These are phyloP conservation scores for Cubamyces lactineus DNA, from an alignment of 768 basidiomycete genomes.

Conservation along the genomic window DNA sequence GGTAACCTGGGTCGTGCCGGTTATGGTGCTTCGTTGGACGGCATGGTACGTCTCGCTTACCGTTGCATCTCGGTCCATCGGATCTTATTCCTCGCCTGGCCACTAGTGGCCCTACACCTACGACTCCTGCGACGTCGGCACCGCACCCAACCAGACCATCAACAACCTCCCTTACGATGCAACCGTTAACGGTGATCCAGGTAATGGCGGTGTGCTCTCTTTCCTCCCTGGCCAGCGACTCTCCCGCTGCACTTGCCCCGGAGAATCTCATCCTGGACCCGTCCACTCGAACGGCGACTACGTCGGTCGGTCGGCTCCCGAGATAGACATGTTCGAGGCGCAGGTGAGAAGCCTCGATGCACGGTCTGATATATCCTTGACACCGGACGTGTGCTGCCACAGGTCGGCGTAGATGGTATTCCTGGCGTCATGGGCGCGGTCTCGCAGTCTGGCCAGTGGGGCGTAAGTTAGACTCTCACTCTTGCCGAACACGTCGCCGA, in stretches of 20 bases:
- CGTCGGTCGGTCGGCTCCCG: constrained; percentile 65
- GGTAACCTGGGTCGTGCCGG: constrained; percentile 69
- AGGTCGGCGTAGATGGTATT: constrained; percentile 68
- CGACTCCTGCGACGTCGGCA: constrained; percentile 82
- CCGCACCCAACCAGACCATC: constrained; percentile 77
- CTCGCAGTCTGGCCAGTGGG: constrained; percentile 86
- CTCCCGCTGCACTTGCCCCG: constrained; percentile 50
- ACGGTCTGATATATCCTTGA: constrained; percentile 62
- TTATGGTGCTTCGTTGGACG: constrained; percentile 66
- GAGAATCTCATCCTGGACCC: constrained; percentile 57
- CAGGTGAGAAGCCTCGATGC: constrained; percentile 56
- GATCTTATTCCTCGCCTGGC: not conserved
- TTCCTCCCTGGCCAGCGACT: constrained; percentile 40
- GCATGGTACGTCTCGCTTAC: constrained; percentile 41
- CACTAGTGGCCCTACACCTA: constrained; percentile 67
- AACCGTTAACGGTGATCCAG: constrained; percentile 53
- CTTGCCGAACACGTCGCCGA: not conserved
- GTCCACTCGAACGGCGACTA: constrained; percentile 54
- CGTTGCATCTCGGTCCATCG: not conserved
- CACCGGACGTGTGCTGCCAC: constrained; percentile 70
- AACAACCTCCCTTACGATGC: constrained; percentile 66
- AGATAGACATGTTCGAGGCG: constrained; percentile 75
- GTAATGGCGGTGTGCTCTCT: constrained; percentile 54
- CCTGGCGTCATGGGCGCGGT: constrained; percentile 5
- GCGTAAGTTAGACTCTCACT: constrained; percentile 46